A percentile compares a stretch with the other conserved stretches of the same genome.
These are phyloP conservation scores for Gardenia jasminoides DNA, from an alignment of 257 asterid genomes.

Conservation along the genomic window DNA sequence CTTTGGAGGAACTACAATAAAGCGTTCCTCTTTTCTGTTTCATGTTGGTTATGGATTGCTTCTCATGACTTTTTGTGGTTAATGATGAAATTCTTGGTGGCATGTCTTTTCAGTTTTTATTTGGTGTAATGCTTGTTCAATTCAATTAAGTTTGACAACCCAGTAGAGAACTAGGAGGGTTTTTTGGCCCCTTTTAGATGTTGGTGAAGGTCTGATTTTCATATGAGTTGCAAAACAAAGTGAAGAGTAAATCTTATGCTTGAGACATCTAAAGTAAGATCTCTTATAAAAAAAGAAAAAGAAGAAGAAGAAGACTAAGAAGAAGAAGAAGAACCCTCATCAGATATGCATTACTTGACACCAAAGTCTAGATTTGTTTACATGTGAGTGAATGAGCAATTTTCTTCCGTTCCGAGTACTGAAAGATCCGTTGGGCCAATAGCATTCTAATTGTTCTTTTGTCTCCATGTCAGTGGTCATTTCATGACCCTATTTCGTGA, in stretches of 20 bases:
- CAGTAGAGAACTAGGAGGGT: no score
- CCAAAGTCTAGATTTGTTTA: not conserved
- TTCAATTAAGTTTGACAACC: no score
- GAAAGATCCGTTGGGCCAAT: not conserved
- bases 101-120: not conserved
- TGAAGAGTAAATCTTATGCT: not conserved
- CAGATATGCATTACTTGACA: no score
- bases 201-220: no score
- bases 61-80: not conserved
- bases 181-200: no score
- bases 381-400: not conserved
- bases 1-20: not conserved
- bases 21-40: not conserved
- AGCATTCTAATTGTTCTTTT: not conserved
- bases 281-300: no score
- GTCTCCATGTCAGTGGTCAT: not conserved
- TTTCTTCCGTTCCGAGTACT: no score
- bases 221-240: no score
- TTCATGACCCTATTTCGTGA: not conserved
- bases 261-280: no score
- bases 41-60: not conserved
- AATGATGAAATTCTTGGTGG: not conserved
- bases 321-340: no score
- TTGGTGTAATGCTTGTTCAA: no score
- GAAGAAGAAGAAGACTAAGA: no score